Percentiles rank a stretch among this genome's conserved stretches.
Conservation (phyloP, 441 rosid genomes). For the Sinapis alba region DNA sequence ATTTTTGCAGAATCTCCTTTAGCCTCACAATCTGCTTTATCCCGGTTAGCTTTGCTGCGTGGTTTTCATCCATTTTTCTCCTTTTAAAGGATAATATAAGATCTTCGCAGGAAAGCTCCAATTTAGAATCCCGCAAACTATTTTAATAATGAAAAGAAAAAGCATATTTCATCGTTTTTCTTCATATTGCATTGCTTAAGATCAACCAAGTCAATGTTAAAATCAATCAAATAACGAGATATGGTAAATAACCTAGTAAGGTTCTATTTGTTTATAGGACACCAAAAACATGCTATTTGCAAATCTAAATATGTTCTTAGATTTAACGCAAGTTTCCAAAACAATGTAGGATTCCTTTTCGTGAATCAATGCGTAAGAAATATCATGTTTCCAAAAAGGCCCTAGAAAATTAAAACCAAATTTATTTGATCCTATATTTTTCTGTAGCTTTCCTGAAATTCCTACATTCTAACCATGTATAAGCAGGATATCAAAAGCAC, state of each 20-base stretch:
- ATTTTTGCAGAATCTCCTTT: slow-evolving; percentile 80
- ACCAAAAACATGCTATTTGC: not conserved
- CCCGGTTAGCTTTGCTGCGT: slow-evolving; percentile 65
- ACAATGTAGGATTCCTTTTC: not conserved
- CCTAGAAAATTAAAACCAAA: not conserved
- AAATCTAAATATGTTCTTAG: not conserved
- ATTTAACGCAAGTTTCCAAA: not conserved
- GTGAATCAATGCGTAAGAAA: not conserved
- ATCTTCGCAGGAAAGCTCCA: slow-evolving; percentile 38
- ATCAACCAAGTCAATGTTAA: slow-evolving; percentile 1
- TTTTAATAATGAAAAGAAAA: not conserved
- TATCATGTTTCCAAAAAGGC: not conserved
- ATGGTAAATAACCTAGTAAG: not conserved
- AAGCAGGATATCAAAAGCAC: not conserved
- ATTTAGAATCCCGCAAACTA: not conserved
- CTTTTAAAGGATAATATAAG: slow-evolving; percentile 41
- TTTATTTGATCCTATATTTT: not conserved
- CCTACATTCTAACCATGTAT: not conserved
- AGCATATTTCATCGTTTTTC: not conserved
- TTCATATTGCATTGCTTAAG: not conserved
- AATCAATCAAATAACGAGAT: not conserved
- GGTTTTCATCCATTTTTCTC: slow-evolving; percentile 64
- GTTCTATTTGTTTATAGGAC: not conserved
- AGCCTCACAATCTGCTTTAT: slow-evolving; percentile 80
- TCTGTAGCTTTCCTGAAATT: not conserved